These are phyloP conservation scores for Termitomyces sp. DNA, from an alignment of 768 basidiomycete species.

Conservation along the genomic window DNA sequence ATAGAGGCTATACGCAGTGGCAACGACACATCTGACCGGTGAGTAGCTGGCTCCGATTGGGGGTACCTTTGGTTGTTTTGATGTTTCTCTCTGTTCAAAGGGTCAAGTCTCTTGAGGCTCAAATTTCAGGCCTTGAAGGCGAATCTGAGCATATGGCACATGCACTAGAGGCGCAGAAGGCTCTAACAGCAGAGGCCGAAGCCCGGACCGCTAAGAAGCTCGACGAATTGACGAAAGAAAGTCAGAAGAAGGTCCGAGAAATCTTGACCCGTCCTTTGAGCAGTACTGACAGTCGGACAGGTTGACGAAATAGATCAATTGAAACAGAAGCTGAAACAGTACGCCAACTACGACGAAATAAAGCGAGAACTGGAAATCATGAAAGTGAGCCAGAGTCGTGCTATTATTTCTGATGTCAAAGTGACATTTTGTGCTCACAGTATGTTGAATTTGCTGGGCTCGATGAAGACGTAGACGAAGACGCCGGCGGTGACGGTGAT, in stretches of 20 bases:
- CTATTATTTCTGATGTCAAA: background rate
- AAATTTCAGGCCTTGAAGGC: conserved; percentile 69
- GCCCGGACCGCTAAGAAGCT: conserved; percentile 39
- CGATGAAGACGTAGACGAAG: conserved; percentile 68
- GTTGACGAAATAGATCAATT: conserved; percentile 62
- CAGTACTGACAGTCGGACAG: conserved; percentile 25
- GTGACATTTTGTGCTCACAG: conserved; percentile 31
- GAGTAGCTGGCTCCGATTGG: conserved; percentile 16
- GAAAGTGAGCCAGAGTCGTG: conserved; percentile 60
- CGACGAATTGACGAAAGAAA: conserved; percentile 57
- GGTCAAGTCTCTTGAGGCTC: conserved; percentile 64
- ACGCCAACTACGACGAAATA: conserved; percentile 90
- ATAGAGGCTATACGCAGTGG: conserved; percentile 87
- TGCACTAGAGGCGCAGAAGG: conserved; percentile 58
- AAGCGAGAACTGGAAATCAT: conserved; percentile 98
- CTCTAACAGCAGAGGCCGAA: conserved; percentile 40
- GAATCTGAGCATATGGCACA: conserved; percentile 68
- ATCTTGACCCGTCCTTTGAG: background rate
- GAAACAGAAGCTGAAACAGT: conserved; percentile 62
- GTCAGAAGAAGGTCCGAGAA: conserved; percentile 43
- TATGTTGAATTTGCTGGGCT: conserved; percentile 94
- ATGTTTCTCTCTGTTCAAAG: conserved; percentile 28
- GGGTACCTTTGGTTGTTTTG: background rate
- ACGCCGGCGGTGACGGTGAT: conserved; percentile 30
- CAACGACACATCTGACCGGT: conserved; percentile 66